These are phyloP conservation scores for Ocimum tenuiflorum DNA, from an alignment of 257 asterid genomes.

Conservation along the genomic window DNA sequence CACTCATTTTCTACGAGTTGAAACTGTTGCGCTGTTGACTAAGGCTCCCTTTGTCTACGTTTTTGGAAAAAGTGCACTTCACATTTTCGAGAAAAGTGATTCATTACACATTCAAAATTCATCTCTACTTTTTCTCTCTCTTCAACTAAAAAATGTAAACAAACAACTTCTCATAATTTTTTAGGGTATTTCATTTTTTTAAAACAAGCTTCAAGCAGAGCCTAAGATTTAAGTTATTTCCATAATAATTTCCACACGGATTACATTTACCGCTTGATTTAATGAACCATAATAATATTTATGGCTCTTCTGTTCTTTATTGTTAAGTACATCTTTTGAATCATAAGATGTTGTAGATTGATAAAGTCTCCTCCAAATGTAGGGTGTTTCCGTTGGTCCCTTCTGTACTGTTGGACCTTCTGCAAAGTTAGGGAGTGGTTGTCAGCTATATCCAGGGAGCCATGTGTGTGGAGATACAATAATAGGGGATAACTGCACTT, in stretches of 20 bases:
- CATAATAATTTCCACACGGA: too few relatives aligned
- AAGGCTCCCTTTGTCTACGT: too few relatives aligned
- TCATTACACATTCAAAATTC: too few relatives aligned
- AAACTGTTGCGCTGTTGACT: neutral
- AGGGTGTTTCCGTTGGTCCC: slow-evolving; percentile 90
- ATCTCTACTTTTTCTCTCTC: too few relatives aligned
- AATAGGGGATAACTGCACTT: slow-evolving; percentile 69
- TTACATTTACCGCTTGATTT: neutral
- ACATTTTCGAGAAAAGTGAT: too few relatives aligned
- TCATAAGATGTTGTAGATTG: slow-evolving; percentile 13
- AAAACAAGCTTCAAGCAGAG: too few relatives aligned
- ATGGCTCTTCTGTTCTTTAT: neutral
- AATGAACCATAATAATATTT: neutral
- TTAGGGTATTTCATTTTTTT: too few relatives aligned
- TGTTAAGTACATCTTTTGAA: slow-evolving; percentile 3
- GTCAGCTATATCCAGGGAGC: slow-evolving; percentile 70
- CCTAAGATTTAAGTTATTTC: too few relatives aligned
- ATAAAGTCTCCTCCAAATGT: slow-evolving; percentile 21
- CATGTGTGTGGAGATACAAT: slow-evolving; percentile 74
- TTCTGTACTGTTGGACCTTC: slow-evolving; percentile 83
- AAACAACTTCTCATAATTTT: too few relatives aligned
- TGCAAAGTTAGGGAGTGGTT: slow-evolving; percentile 58
- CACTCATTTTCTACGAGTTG: neutral
- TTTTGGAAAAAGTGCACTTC: too few relatives aligned
- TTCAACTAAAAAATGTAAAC: too few relatives aligned